These are phyloP conservation scores for Brassica nigra DNA, from an alignment of 345 rosid genomes.

Conservation along the genomic window DNA sequence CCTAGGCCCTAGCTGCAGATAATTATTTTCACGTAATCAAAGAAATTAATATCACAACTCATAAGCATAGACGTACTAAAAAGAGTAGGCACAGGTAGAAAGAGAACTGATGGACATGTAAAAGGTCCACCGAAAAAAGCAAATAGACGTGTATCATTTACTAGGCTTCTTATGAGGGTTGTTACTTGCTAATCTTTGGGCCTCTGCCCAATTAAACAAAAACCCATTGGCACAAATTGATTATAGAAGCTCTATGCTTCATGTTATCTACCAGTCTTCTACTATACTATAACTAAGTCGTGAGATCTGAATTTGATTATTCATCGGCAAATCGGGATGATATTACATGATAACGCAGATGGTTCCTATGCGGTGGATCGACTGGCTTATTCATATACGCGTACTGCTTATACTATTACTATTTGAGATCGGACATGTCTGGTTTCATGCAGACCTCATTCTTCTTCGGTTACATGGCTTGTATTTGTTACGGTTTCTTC, in stretches of 20 bases:
- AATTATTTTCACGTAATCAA: neutral
- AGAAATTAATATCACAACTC: neutral
- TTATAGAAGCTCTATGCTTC: neutral
- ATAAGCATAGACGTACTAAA: neutral
- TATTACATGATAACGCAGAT: neutral
- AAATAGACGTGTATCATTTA: neutral
- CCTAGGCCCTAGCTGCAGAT: neutral
- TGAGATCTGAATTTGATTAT: no score
- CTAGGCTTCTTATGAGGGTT: neutral
- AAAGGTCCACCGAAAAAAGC: neutral
- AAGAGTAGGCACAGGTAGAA: no score
- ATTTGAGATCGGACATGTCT: constrained; percentile 49
- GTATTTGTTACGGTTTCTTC: constrained; percentile 54
- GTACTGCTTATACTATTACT: constrained; percentile 53
- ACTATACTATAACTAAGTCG: no score
- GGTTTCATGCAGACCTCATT: constrained; percentile 57
- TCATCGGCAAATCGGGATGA: no score
- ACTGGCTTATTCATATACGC: constrained; percentile 50
- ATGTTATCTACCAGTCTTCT: no score
- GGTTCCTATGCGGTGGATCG: constrained; percentile 51
- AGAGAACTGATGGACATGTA: neutral
- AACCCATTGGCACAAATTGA: neutral
- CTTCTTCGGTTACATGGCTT: constrained; percentile 63
- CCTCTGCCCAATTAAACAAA: neutral
- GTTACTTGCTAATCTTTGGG: neutral